phyloP scores from a whole-genome alignment of 352 stramenopile genomes.

The Globisporangium megalacanthum region DNA sequence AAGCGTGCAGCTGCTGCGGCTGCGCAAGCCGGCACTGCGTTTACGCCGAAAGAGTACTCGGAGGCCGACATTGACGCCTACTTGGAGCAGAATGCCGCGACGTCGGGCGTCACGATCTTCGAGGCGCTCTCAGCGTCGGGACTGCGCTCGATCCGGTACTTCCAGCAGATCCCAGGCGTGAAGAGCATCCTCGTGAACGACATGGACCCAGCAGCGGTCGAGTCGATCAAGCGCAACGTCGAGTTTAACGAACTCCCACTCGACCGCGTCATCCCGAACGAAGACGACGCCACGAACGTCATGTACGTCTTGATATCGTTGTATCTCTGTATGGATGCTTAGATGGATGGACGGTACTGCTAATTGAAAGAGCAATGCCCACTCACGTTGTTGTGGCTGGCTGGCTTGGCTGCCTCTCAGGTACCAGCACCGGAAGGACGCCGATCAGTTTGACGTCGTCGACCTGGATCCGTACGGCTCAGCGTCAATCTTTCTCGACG shows the following conservation, averaged over 20 bases:
- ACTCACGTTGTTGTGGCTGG: no score
- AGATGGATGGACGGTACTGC: no score
- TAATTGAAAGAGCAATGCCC: no score
- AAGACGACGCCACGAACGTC: conserved; percentile 81
- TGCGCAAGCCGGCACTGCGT: conserved; percentile 27
- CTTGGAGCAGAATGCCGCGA: conserved; percentile 51
- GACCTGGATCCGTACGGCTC: conserved; percentile 99
- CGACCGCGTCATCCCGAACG: conserved; percentile 81
- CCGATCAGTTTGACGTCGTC: conserved; percentile 98
- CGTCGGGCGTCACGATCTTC: conserved; percentile 94
- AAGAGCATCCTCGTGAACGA: conserved; percentile 99
- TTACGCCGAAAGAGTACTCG: conserved; percentile 43
- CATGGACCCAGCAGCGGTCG: conserved; percentile 94
- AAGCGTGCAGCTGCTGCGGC: conserved; percentile 46
- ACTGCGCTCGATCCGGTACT: conserved; percentile 98
- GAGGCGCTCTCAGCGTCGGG: conserved; percentile 98
- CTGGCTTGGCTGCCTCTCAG: conserved; percentile 1
- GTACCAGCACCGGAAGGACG: conserved; percentile 74
- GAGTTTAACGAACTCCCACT: conserved; percentile 81
- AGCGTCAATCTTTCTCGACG: conserved; percentile 98
- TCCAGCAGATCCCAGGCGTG: conserved; percentile 97
- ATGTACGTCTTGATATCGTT: conserved; percentile 40
- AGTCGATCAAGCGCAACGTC: conserved; percentile 95
- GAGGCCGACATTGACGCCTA: conserved; percentile 76
- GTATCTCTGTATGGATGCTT: neutral